Evolutionary conservation across 495 filamentous ascomycete species (phyloP), one percentile per base, ranked within the genome.

Genomic region (Lepidopterella palustris): DNA sequence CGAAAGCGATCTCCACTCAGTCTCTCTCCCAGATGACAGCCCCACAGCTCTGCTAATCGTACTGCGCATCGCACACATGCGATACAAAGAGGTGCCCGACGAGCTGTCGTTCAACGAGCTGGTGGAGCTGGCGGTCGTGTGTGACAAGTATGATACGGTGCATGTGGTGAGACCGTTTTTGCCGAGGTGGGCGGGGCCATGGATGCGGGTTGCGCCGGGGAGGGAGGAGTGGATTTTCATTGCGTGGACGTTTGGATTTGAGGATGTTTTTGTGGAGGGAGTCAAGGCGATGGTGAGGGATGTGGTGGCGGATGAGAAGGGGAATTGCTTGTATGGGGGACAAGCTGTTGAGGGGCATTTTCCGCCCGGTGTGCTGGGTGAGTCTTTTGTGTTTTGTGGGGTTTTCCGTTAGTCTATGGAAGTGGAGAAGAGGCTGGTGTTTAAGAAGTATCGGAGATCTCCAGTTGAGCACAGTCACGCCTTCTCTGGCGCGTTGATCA

Each of bases 81-180:
- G 32, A 21, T 35, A 32, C 15, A 54, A 54, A 18, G 28, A 40
- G 10, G 20, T 28, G 13, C 52, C 52, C 9, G 28, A 32, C 6
- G 11, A 6, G 2, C 9, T 54, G 0, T 4, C 11, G 4, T 54
- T 31, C 27, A 6, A 32, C 1, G 21, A 54, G 10, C 25, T 54
- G 18, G 28, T 54, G 9, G 18, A 32, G 6, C 24, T 54, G 11
- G 18, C 28, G 1, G 52, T 54, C 6, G 35, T 54, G 13, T 54
- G 52, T 23, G 52, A 54, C 32, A 54, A 54, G 27, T 54, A 54
- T 10, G 52, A 54, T n/a, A 54, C 52, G 5, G 52, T 54, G 11
- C 11, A 15, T 31, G 18, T 54, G 4, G 28, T 54, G 11, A 23
- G 52, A 15, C 52, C 52, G 24, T 54, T 35, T n/a, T 20, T 35